Conservation (phyloP, 2,329 filamentous ascomycete genomes). For the Thelonectria olida region DNA sequence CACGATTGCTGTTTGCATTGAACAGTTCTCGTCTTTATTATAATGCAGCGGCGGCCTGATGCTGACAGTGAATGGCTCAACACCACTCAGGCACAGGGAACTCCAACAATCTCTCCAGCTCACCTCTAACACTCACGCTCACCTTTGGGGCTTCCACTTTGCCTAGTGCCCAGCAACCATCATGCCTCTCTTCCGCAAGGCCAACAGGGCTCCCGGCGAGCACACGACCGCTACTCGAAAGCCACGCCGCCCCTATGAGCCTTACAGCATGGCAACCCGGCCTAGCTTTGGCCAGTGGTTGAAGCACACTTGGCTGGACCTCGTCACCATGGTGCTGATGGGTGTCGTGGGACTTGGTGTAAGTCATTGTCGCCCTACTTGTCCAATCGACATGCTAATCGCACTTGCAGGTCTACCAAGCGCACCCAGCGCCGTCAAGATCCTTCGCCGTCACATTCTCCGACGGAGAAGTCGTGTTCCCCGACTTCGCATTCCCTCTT, state of each 20-base stretch:
- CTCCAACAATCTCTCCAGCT: background rate
- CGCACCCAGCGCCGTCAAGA: conserved; percentile 71
- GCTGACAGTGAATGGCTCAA: background rate
- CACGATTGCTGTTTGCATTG: background rate
- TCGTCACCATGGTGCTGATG: conserved; percentile 73
- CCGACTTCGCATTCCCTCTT: conserved; percentile 75
- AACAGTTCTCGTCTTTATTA: background rate
- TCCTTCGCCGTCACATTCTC: conserved; percentile 74
- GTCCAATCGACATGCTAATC: no score
- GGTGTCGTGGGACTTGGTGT: conserved; percentile 74
- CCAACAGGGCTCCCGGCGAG: background rate
- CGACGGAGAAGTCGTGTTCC: conserved; percentile 74
- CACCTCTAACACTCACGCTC: background rate
- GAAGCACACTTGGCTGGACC: conserved; percentile 72
- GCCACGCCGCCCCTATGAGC: conserved; percentile 19
- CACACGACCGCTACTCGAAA: background rate
- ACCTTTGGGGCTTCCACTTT: background rate
- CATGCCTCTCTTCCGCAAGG: conserved; percentile 4
- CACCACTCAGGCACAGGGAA: background rate
- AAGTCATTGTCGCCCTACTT: conserved; percentile 38
- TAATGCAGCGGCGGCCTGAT: background rate
- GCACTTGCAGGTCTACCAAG: conserved; percentile 64
- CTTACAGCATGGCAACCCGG: conserved; percentile 57
- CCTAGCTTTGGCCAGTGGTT: conserved; percentile 76
- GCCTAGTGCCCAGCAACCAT: background rate